A percentile compares a stretch with the other conserved stretches of the same genome.
Evolutionary conservation across 2,329 filamentous ascomycete species (phyloP).

Genomic region (Arachnomyces sp.): DNA sequence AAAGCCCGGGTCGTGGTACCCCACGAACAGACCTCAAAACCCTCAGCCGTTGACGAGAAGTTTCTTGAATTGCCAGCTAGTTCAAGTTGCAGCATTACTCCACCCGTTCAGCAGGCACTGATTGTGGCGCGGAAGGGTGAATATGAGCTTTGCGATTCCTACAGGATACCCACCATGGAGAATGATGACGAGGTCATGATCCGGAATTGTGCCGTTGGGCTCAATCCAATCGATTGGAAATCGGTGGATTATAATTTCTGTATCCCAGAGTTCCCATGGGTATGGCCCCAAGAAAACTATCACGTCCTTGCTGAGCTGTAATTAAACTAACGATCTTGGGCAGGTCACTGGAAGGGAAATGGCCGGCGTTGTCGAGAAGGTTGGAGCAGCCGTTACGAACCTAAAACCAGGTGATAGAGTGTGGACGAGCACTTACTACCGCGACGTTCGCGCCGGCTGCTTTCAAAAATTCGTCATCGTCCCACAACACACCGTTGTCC

Average conservation of each 20-base stretch:
- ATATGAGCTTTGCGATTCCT: too few relatives aligned
- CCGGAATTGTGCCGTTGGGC: constrained; percentile 25
- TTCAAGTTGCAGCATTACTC: too few relatives aligned
- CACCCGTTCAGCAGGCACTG: too few relatives aligned
- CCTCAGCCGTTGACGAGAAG: too few relatives aligned
- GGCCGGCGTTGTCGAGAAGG: constrained; percentile 22
- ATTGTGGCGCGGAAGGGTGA: too few relatives aligned
- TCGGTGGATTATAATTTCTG: constrained; percentile 38
- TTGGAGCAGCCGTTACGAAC: constrained; percentile 19
- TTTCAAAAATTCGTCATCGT: constrained; percentile 38
- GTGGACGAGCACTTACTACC: constrained; percentile 37
- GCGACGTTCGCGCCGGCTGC: constrained; percentile 34
- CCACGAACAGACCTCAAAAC: too few relatives aligned
- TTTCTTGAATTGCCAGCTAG: too few relatives aligned
- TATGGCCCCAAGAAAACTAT: too few relatives aligned
- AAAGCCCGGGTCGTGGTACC: too few relatives aligned
- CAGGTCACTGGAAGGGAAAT: constrained; percentile 25
- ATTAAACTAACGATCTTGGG: too few relatives aligned
- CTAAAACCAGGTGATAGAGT: constrained; percentile 22
- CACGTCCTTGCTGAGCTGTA: too few relatives aligned
- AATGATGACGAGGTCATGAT: constrained; percentile 30
- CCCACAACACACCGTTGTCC: constrained; percentile 34
- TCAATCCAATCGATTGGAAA: constrained; percentile 37
- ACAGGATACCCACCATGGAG: background rate
- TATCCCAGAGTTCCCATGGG: constrained; percentile 30